Conservation (phyloP, 306 rosid species). For the Cucurbita ficifolia region DNA sequence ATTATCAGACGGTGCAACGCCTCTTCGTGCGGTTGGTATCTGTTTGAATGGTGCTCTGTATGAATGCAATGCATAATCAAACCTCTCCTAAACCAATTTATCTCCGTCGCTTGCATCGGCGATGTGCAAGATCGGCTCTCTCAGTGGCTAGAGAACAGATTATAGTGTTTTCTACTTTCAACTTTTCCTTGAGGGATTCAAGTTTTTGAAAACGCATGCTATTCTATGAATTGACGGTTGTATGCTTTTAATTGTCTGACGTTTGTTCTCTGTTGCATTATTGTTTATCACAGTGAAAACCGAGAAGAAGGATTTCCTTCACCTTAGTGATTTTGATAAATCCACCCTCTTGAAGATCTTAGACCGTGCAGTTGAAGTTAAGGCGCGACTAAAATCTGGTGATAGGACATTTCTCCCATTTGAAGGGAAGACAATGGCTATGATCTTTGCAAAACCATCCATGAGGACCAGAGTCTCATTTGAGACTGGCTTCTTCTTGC, state of each 20-base stretch:
- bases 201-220: background rate
- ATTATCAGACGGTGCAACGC: no score
- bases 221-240: background rate
- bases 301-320: slow-evolving; percentile 61
- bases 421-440: slow-evolving; percentile 86
- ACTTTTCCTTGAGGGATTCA: background rate
- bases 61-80: background rate
- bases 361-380: slow-evolving; percentile 68
- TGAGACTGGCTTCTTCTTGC: slow-evolving; percentile 73
- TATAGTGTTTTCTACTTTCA: background rate
- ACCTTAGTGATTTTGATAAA: slow-evolving; percentile 67
- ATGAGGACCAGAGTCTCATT: slow-evolving; percentile 94
- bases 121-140: background rate
- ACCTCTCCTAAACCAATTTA: background rate
- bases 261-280: background rate
- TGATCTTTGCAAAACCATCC: slow-evolving; percentile 94
- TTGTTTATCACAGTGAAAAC: slow-evolving; percentile 27
- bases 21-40: no score
- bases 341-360: slow-evolving; percentile 61
- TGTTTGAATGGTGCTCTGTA: no score
- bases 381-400: slow-evolving; percentile 70
- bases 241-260: background rate
- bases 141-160: background rate
- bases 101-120: background rate
- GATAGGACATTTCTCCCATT: slow-evolving; percentile 69